Base-by-base conservation (phyloP, 2,329 filamentous ascomycete species). In the Pseudocercospora musae region DNA sequence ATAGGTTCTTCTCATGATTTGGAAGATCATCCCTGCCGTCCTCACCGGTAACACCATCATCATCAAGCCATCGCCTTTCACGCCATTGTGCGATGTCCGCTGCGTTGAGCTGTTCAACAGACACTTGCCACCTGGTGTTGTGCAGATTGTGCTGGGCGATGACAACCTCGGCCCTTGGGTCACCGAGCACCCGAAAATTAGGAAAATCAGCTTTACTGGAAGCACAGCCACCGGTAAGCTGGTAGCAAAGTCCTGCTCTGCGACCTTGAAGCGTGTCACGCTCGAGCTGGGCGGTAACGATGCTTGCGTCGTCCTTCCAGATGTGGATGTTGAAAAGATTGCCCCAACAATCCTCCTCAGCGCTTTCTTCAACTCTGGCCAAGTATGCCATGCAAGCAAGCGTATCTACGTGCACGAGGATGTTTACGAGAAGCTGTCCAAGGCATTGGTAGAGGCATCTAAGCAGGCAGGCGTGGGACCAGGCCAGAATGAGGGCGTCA, bases 201-300 rank as follows among this genome's bases (percentile, higher is more conserved):
- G 88, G 56, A 83, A 91, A 40, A 85, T 97, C 57, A 95, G 91
- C 80, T 97, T 97, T 77, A 97, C 93, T 0, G 93, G 93, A 27
- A 96, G 92, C 7, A 91, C 96, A 10, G 89, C 90, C 13, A 92
- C 90, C 57, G 93, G 93, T 9, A 79, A 96, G 60, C 87, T 90
- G 1, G 89, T 96, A 27, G 91, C 96, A 73, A 87, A 87, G 74
- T 90, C 91, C 8, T 88, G 96, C 66, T 87, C 88, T 66, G 85
- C 29, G 20, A 65, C 57, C 15, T 11, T 65, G 15, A 65, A 65
- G 54, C 52, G 57, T 18, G 90, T 96, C 52, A 91, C 92, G 1
- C 83, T 97, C 42, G 93, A 97, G 78, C 86, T 97, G 33, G 93
- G 93, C 68, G 93, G 93, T 66, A 97, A 97, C 74, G 93, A 96